phyloP scores from a whole-genome alignment of 257 asterid genomes.

The Jacaranda mimosifolia region DNA sequence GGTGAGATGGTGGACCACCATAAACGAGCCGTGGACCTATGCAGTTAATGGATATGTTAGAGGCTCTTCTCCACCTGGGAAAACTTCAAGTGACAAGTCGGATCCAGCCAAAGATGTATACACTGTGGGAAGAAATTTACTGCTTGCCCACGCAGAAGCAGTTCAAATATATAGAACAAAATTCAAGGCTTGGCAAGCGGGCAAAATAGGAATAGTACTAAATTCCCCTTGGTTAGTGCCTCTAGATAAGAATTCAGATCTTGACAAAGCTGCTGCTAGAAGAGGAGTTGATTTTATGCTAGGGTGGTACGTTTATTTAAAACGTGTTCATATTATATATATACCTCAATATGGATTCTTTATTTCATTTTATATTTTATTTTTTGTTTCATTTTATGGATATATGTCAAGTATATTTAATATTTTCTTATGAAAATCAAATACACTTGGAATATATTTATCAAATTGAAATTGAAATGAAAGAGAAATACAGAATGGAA shows the following conservation, averaged over 20 bases:
- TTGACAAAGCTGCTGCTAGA: constrained; percentile 3
- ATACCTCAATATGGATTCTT: too few species aligned
- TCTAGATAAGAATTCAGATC: neutral
- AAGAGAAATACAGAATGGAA: too few species aligned
- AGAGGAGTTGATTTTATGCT: constrained; percentile 16
- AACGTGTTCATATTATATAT: too few species aligned
- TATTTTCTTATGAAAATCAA: too few species aligned
- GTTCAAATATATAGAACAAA: constrained; percentile 28
- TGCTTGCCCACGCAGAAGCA: constrained; percentile 46
- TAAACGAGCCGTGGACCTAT: constrained; percentile 42
- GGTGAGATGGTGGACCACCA: constrained; percentile 43
- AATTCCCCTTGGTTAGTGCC: neutral
- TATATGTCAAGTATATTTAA: too few species aligned
- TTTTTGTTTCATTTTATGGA: too few species aligned
- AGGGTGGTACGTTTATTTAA: neutral
- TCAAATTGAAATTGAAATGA: too few species aligned
- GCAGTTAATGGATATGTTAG: constrained; percentile 1
- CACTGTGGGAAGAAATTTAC: constrained; percentile 34
- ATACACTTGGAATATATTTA: too few species aligned
- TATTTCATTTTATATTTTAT: too few species aligned
- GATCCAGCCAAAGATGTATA: constrained; percentile 34
- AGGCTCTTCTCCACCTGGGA: constrained; percentile 25
- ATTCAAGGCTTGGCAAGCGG: constrained; percentile 15
- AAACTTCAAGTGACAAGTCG: neutral
- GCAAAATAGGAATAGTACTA: neutral